phyloP scores from a whole-genome alignment of 768 basidiomycete genomes.

The Hygrocybe coccinea region DNA sequence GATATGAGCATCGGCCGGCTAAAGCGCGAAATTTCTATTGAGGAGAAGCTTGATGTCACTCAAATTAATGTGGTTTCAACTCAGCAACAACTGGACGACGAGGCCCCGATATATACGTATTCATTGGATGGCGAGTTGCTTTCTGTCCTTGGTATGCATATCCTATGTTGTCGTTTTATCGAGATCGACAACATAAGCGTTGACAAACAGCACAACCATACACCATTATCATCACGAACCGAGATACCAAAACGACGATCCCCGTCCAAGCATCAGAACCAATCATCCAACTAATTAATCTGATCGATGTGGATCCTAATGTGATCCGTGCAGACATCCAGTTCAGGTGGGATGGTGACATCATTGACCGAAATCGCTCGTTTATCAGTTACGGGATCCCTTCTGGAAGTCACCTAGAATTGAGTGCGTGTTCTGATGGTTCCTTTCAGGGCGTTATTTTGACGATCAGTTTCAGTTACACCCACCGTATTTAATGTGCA shows the following conservation, averaged over 20 bases:
- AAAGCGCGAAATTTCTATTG: constrained; percentile 8
- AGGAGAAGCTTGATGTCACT: constrained; percentile 9
- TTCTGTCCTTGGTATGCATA: background rate
- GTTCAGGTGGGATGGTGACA: background rate
- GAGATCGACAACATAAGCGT: too few species aligned
- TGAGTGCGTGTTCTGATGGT: background rate
- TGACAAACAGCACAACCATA: background rate
- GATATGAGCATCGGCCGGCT: constrained; percentile 7
- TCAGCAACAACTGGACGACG: background rate
- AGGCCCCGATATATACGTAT: background rate
- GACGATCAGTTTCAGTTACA: background rate
- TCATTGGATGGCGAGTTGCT: background rate
- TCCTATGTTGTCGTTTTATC: too few species aligned
- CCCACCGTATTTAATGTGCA: constrained; percentile 3
- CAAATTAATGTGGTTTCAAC: background rate
- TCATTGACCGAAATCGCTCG: background rate
- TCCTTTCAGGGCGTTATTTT: background rate
- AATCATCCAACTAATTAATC: background rate
- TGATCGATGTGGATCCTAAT: background rate
- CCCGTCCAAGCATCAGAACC: background rate
- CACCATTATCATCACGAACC: background rate
- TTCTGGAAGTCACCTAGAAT: background rate
- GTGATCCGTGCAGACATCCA: background rate
- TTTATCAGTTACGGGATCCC: background rate
- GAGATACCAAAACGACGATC: background rate